Conservation (phyloP, 1,284 basidiomycete genomes). For the Flammula alnicola region DNA sequence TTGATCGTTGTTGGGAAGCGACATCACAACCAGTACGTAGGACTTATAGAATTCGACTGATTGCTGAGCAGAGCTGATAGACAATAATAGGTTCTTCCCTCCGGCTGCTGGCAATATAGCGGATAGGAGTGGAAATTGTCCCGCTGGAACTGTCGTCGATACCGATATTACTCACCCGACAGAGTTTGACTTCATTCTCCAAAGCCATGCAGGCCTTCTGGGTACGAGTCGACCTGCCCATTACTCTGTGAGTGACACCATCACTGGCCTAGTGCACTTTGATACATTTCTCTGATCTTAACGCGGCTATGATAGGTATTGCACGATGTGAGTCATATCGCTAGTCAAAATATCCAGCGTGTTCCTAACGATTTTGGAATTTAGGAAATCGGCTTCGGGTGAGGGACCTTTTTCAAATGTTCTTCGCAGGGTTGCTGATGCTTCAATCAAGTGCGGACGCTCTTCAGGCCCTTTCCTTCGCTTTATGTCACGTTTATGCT, state of each 20-base stretch:
- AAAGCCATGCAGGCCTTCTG: constrained; percentile 57
- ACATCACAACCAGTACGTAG: constrained; percentile 42
- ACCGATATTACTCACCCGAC: constrained; percentile 65
- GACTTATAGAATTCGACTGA: not conserved
- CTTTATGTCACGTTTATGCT: constrained; percentile 81
- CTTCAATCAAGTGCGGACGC: constrained; percentile 70
- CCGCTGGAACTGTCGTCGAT: constrained; percentile 74
- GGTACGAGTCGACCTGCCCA: constrained; percentile 53
- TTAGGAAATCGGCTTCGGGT: constrained; percentile 35
- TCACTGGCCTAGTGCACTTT: not conserved
- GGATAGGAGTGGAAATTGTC: constrained; percentile 62
- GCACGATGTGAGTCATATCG: constrained; percentile 40
- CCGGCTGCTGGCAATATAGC: not conserved
- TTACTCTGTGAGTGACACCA: constrained; percentile 40
- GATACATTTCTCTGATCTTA: not conserved
- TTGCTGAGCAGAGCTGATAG: constrained; percentile 1
- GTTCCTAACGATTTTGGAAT: not conserved
- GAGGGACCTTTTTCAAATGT: too few species aligned
- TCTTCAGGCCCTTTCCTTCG: constrained; percentile 71
- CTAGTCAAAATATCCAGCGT: too few species aligned
- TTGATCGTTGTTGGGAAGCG: constrained; percentile 63
- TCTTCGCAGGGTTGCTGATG: not conserved
- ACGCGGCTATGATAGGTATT: constrained; percentile 37
- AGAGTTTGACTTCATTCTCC: constrained; percentile 73
- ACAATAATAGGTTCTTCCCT: constrained; percentile 49